Percentiles rank a stretch among this genome's conserved stretches.
Conservation (phyloP, 352 stramenopile genomes). For the Globisporangium paddicum region DNA sequence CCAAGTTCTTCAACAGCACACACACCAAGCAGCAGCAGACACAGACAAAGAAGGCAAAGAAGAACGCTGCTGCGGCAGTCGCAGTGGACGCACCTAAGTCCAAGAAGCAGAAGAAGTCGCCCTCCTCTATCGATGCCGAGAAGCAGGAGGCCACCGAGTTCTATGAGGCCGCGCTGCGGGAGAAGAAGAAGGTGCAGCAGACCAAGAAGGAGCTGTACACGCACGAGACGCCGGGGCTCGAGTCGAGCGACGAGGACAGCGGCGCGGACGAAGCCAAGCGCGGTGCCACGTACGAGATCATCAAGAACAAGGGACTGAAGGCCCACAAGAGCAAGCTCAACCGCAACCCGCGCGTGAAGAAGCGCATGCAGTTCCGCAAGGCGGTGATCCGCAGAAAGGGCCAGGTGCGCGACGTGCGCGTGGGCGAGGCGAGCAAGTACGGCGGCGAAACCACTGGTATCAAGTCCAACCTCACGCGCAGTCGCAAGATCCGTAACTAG, state of each 20-base stretch:
- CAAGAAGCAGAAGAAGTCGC: conserved; percentile 49
- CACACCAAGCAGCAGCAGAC: conserved; percentile 6
- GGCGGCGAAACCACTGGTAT: conserved; percentile 88
- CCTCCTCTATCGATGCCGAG: conserved; percentile 30
- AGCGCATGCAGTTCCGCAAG: conserved; percentile 97
- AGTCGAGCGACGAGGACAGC: conserved; percentile 59
- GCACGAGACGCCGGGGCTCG: conserved; percentile 51
- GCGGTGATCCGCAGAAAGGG: conserved; percentile 97
- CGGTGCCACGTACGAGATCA: conserved; percentile 92
- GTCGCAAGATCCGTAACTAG: conserved; percentile 89
- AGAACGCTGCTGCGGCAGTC: conserved; percentile 3
- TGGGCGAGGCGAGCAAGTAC: conserved; percentile 84
- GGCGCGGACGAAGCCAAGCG: conserved; percentile 84
- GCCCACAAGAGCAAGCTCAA: conserved; percentile 98
- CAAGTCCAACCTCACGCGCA: conserved; percentile 85
- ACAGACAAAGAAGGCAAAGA: conserved; percentile 15
- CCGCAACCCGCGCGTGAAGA: conserved; percentile 98
- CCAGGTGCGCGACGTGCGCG: conserved; percentile 92
- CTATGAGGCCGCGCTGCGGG: conserved; percentile 54
- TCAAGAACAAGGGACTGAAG: conserved; percentile 98
- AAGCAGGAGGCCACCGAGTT: conserved; percentile 61
- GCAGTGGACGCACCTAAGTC: conserved; percentile 14
- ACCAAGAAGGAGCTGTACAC: conserved; percentile 79
- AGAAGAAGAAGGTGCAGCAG: conserved; percentile 51
- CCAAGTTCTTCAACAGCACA: conserved; percentile 57